These are phyloP conservation scores for Panicum hallii DNA, from an alignment of 202 grass and related monocot genomes.

Conservation along the genomic window DNA sequence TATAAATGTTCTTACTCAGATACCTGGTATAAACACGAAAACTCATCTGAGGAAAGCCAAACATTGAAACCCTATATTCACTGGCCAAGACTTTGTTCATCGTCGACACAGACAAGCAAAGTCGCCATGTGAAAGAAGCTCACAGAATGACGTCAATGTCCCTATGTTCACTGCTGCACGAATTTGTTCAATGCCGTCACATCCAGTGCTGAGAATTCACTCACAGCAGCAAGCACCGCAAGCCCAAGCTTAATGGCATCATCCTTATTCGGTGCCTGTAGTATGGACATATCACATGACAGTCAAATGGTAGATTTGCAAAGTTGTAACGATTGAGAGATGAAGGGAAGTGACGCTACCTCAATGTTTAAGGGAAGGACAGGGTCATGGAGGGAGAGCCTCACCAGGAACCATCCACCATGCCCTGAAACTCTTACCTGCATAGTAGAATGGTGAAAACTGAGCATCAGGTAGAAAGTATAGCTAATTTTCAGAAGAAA, in stretches of 20 bases:
- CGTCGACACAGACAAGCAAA: background rate
- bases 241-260: constrained; percentile 75
- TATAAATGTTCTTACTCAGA: background rate
- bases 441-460: constrained; percentile 8
- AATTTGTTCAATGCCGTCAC: constrained; percentile 64
- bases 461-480: constrained; percentile 21
- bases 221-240: constrained; percentile 66
- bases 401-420: constrained; percentile 94
- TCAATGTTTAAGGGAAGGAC: constrained; percentile 98
- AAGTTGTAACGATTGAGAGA: background rate
- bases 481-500: background rate
- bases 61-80: background rate
- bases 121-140: background rate
- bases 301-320: background rate
- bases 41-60: background rate
- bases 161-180: constrained; percentile 56
- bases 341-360: constrained; percentile 43
- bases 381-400: constrained; percentile 97
- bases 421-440: constrained; percentile 93
- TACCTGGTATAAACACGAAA: constrained; percentile 25
- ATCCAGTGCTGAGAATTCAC: constrained; percentile 79
- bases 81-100: background rate
- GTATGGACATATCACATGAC: constrained; percentile 17
- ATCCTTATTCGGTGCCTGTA: constrained; percentile 71
- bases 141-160: background rate